Conservation (phyloP, 305 asterid genomes). For the Striga hermonthica region DNA sequence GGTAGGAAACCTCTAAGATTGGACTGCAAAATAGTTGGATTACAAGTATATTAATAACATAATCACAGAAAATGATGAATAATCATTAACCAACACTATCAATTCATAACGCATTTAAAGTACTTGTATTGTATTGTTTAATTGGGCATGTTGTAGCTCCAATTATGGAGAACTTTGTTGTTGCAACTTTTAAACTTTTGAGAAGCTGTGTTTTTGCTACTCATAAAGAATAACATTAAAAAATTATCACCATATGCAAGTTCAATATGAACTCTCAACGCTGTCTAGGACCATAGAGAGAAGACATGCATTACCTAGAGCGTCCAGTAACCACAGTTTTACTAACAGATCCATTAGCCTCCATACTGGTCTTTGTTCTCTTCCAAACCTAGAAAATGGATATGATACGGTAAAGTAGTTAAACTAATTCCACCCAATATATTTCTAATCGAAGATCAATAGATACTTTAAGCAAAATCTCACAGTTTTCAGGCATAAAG, state of each 20-base stretch:
- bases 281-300: constrained; percentile 23
- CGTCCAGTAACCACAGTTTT: constrained; percentile 60
- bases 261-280: neutral
- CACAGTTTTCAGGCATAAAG: constrained; percentile 69
- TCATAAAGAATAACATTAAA: constrained; percentile 11
- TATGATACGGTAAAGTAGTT: constrained; percentile 23
- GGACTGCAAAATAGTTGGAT: constrained; percentile 62
- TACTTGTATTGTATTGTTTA: too few species aligned
- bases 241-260: constrained; percentile 7
- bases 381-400: constrained; percentile 51
- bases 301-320: constrained; percentile 55
- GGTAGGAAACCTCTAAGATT: constrained; percentile 75
- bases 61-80: constrained; percentile 23
- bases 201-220: constrained; percentile 18
- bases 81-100: constrained; percentile 19
- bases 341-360: constrained; percentile 39
- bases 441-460: constrained; percentile 23
- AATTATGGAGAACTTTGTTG: neutral
- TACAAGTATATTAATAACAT: constrained; percentile 17
- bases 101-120: constrained; percentile 16
- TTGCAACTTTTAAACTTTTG: constrained; percentile 10
- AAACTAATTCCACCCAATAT: constrained; percentile 20
- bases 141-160: too few species aligned
- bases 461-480: constrained; percentile 37
- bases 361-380: constrained; percentile 42